Conservation (phyloP, 768 basidiomycete genomes). For the Russula abietina region DNA sequence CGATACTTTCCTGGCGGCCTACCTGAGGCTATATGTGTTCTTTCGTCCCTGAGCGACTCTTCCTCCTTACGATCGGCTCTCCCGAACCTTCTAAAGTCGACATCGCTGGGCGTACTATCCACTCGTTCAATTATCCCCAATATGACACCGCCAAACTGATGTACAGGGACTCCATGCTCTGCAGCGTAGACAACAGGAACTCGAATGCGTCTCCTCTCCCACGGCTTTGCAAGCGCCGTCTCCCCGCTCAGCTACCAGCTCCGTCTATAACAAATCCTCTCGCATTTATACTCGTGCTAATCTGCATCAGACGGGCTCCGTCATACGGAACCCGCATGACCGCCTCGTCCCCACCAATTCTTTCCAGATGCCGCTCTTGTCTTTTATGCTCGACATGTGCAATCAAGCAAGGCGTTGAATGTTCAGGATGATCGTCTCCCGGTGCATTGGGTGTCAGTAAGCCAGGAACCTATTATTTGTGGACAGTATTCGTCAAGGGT, state of each 20-base stretch:
- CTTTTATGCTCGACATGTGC: conserved; percentile 36
- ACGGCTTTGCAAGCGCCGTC: conserved; percentile 19
- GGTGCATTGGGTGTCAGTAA: conserved; percentile 20
- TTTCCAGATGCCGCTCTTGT: conserved; percentile 46
- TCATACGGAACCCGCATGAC: conserved; percentile 10
- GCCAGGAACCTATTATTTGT: conserved; percentile 37
- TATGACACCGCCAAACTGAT: neutral
- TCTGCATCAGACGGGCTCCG: neutral
- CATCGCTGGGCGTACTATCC: conserved; percentile 7
- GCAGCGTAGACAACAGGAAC: conserved; percentile 9
- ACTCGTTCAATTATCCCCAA: neutral
- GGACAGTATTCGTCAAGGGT: conserved; percentile 39
- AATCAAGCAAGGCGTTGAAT: conserved; percentile 16
- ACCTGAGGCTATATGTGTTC: conserved; percentile 8
- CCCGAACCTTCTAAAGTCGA: conserved; percentile 13
- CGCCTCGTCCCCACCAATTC: conserved; percentile 26
- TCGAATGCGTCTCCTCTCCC: conserved; percentile 20
- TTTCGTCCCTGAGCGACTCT: conserved; percentile 17
- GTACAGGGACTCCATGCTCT: conserved; percentile 13
- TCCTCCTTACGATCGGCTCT: conserved; percentile 23
- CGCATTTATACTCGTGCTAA: conserved; percentile 13
- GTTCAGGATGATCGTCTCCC: conserved; percentile 17
- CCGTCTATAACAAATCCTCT: conserved; percentile 19
- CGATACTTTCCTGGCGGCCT: neutral
- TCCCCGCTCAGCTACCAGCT: neutral